Evolutionary conservation across 2,329 filamentous ascomycete species (phyloP).

Genomic region (Pseudocercospora fuligena): DNA sequence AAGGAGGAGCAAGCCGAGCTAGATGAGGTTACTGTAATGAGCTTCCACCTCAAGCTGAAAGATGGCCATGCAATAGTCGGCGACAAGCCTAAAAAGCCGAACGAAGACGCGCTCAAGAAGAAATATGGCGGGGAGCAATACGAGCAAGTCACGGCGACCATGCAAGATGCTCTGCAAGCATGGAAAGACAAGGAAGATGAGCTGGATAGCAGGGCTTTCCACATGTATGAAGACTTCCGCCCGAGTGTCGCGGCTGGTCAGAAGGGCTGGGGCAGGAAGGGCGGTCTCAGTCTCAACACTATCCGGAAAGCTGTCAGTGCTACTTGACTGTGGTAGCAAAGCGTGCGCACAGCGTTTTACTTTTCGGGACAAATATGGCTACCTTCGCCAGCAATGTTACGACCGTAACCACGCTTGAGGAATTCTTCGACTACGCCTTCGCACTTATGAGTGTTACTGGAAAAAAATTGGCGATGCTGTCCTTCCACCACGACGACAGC

Average conservation of each 20-base stretch:
- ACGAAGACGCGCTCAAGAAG: constrained; percentile 36
- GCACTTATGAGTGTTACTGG: too few relatives aligned
- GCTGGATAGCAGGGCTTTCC: constrained; percentile 19
- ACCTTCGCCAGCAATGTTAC: constrained; percentile 3
- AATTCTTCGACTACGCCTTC: constrained; percentile 8
- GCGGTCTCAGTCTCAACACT: constrained; percentile 29
- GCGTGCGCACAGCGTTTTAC: too few relatives aligned
- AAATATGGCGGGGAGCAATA: constrained; percentile 34
- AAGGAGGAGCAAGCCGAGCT: constrained; percentile 29
- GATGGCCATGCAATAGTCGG: constrained; percentile 33
- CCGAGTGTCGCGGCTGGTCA: constrained; percentile 35
- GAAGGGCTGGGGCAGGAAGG: constrained; percentile 41
- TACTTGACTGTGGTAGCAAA: too few relatives aligned
- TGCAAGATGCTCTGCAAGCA: constrained; percentile 26
- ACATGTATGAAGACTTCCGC: constrained; percentile 39
- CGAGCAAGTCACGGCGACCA: constrained; percentile 28
- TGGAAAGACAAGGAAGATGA: constrained; percentile 38
- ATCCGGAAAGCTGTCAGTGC: constrained; percentile 21
- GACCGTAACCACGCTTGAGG: neutral
- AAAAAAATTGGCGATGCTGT: too few relatives aligned
- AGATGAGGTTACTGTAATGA: constrained; percentile 39
- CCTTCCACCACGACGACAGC: too few relatives aligned
- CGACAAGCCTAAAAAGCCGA: constrained; percentile 30
- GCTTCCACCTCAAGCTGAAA: constrained; percentile 40
- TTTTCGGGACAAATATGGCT: constrained; percentile 7